Evolutionary conservation across 2,329 filamentous ascomycete genomes (phyloP).

Genomic region (Aspergillus hiratsukae): DNA sequence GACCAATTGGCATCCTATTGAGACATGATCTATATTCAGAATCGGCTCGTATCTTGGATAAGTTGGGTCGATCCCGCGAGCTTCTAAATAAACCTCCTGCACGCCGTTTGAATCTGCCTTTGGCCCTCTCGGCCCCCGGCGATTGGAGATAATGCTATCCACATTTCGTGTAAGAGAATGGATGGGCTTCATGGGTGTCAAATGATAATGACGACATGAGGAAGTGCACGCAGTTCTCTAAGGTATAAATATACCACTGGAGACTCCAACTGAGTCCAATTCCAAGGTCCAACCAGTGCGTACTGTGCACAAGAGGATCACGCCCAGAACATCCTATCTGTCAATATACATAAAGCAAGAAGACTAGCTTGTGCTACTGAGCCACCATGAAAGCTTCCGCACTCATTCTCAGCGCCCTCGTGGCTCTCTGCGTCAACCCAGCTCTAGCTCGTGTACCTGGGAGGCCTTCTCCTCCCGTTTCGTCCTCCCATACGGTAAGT

Average conservation of each 20-base stretch:
- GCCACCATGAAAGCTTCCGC: constrained; percentile 26
- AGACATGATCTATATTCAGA: not conserved
- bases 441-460: constrained; percentile 18
- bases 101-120: not conserved
- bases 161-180: not conserved
- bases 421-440: constrained; percentile 20
- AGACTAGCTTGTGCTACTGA: not conserved
- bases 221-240: not conserved
- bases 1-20: not conserved
- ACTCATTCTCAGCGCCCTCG: constrained; percentile 19
- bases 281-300: not conserved
- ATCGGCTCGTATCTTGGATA: not conserved
- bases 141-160: not conserved
- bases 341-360: not conserved
- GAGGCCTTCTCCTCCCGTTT: constrained; percentile 10
- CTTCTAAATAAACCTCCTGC: not conserved
- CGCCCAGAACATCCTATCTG: not conserved
- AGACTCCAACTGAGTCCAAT: not conserved
- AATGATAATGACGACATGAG: not conserved
- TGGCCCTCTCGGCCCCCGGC: not conserved
- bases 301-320: not conserved
- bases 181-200: not conserved
- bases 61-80: not conserved
- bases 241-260: not conserved
- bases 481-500: constrained; percentile 6